Percentiles rank a stretch among this genome's conserved stretches.
phyloP scores from a whole-genome alignment of 2,329 filamentous ascomycete species.

The Penicillium paneum region DNA sequence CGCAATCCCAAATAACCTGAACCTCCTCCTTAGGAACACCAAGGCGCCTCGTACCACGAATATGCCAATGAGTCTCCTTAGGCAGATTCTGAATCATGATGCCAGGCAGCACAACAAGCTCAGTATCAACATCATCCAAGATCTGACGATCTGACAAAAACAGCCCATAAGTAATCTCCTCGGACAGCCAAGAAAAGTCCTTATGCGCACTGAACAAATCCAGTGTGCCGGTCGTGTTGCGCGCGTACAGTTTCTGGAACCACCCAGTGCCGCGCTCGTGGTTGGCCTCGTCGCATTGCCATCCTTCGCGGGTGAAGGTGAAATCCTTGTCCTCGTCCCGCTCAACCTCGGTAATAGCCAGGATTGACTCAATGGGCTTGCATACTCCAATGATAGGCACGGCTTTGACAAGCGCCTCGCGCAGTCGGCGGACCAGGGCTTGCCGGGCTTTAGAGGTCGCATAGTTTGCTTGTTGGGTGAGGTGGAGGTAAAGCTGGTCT shows the following conservation, averaged over 20 bases:
- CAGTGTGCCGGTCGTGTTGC: conserved; percentile 42
- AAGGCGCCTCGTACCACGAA: conserved; percentile 43
- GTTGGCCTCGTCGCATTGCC: conserved; percentile 58
- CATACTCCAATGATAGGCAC: conserved; percentile 59
- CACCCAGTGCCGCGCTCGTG: conserved; percentile 53
- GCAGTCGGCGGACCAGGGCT: conserved; percentile 38
- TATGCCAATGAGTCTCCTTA: conserved; percentile 46
- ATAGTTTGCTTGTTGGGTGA: conserved; percentile 51
- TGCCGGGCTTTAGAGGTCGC: conserved; percentile 30
- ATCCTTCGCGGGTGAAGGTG: conserved; percentile 53
- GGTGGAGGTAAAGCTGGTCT: conserved; percentile 55
- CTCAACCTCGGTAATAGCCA: conserved; percentile 54
- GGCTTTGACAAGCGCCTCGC: conserved; percentile 60
- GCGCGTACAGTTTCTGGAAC: conserved; percentile 56
- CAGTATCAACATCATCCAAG: conserved; percentile 43
- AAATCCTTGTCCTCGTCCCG: conserved; percentile 58
- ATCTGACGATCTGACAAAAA: conserved; percentile 46
- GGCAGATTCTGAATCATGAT: conserved; percentile 47
- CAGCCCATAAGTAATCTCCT: conserved; percentile 67
- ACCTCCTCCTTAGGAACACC: conserved; percentile 42
- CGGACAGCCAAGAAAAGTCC: conserved; percentile 67
- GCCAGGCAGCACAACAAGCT: conserved; percentile 43
- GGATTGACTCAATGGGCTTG: conserved; percentile 60
- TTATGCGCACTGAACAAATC: conserved; percentile 32
- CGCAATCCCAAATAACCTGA: conserved; percentile 34